Conservation (phyloP, 2,329 filamentous ascomycete species). For the Metarhizium rileyi region DNA sequence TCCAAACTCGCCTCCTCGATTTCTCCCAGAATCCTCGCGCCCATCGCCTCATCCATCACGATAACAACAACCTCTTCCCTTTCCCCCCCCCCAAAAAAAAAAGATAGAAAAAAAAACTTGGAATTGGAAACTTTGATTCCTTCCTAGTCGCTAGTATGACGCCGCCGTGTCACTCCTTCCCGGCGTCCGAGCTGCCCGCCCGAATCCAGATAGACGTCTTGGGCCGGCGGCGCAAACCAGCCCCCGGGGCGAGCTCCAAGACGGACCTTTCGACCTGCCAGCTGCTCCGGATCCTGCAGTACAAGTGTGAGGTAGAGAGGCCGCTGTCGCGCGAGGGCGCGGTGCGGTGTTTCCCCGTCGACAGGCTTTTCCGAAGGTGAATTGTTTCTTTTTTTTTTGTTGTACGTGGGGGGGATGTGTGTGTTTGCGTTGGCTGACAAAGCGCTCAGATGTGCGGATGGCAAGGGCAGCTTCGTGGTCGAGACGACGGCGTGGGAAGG, state of each 20-base stretch:
- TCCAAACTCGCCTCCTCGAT: constrained; percentile 49
- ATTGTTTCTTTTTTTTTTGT: constrained; percentile 13
- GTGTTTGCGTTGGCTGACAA: neutral
- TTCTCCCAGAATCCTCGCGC: constrained; percentile 41
- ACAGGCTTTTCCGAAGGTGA: constrained; percentile 51
- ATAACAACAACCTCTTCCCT: neutral
- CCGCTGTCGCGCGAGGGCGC: constrained; percentile 35
- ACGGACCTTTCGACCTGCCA: constrained; percentile 47
- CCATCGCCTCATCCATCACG: constrained; percentile 31
- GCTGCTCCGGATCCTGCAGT: constrained; percentile 50
- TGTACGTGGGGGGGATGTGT: neutral
- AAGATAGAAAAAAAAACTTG: no score
- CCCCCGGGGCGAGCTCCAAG: constrained; percentile 19
- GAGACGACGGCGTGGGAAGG: constrained; percentile 57
- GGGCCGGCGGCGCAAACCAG: constrained; percentile 44
- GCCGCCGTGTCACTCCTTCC: constrained; percentile 46
- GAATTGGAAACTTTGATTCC: no score
- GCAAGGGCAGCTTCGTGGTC: constrained; percentile 46
- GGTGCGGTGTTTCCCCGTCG: constrained; percentile 46
- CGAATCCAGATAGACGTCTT: constrained; percentile 37
- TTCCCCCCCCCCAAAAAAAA: no score
- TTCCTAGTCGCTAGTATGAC: constrained; percentile 33
- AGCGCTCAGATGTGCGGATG: constrained; percentile 44
- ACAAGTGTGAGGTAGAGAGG: constrained; percentile 45
- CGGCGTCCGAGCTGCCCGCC: constrained; percentile 38